Base-by-base conservation (phyloP, 805 yeast genomes). In the Metschnikowia orientalis region DNA sequence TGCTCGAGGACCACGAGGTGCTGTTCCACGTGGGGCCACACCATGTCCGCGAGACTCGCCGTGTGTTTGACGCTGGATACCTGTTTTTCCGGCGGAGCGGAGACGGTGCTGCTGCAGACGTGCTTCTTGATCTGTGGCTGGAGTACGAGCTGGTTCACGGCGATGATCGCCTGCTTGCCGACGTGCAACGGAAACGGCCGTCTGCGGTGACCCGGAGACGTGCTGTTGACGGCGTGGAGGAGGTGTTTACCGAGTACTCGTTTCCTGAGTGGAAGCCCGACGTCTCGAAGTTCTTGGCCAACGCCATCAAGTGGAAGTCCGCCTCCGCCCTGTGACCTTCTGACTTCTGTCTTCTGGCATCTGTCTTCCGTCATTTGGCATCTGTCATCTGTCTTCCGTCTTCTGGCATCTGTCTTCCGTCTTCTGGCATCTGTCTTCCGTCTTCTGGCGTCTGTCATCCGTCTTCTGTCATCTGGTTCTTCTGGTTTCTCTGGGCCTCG, bases 121-220 rank as follows among this genome's bases (percentile, higher is more conserved):
- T 65, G 1, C 53, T 89, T 6, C 56, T 79, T 10, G 79, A 82
- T 34, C 77, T 84, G 1, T 73, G 79, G 67, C 63, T 65, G 30
- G 66, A 69, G 35, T 88, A 83, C 56, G 95, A 87, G 47, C 45
- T 57, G 24, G 54, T 53, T 2, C 75, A 86, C 50, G 95, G 95
- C 0, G 53, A 61, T 19, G 53, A 38, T 0, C 64, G 59, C 5
- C 44, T 71, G 0, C 42, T 59, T 9, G 51, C 48, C 2, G 41
- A 38, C 5, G 67, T 79, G 4, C 51, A 51, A 6, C 54, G 54
- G 17, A 71, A 79, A 42, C 51, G 75, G 28, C 95, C 95, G 1
- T 57, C 63, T 6, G 48, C 71, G 8, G 71, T 72, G 12, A 74
- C 67, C 42, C 65, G 69, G 45, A 56, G 70, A 15, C 59, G 65